Base-by-base conservation (phyloP, 768 basidiomycete genomes). In the Amylocystis lapponica region DNA sequence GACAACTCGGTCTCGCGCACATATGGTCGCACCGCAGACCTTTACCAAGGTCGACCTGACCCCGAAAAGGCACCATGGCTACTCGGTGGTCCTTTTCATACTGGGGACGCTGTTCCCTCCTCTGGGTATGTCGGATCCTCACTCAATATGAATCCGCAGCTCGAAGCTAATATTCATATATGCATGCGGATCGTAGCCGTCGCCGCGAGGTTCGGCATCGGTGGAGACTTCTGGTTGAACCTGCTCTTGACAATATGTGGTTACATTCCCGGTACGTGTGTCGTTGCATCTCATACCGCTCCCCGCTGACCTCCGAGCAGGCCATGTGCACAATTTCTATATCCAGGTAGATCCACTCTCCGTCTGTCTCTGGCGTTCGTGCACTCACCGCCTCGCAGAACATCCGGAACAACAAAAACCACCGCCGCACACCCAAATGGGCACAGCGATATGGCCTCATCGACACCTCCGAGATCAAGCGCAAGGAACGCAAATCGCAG, bases 391-490 rank as follows among this genome's bases (percentile, higher is more conserved):
- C 16, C 13, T 16, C 12, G 17, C 60, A 97, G 83, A 96, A 96
- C 65, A 81, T 97, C 51, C 75, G 94, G 44, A 97, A 96, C 68
- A 97, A 97, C 72, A 90, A 94, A 72, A 94, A 80, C 54, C 78
- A 87, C 59, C 72, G 75, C 12, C 81, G 94, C 33, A 96, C 94
- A n/a, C 94, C 94, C 16, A 94, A 96, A 65, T 97, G 94, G 94
- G 85, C 84, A 0, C 72, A 87, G 64, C 78, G 84, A 50, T 90
- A 90, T 62, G 94, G 94, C 29, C 85, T 97, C 34, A 80, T 97
- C 49, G 81, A 92, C 61, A 82, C 78, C 19, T 70, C 81, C 27
- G 81, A 84, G 52, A 82, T 87, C 58, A 73, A 78, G 53, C 85
- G 92, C 57, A 82, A 85, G 43, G 76, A 83, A 57, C 76, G 73